Base-by-base conservation (phyloP, 1,139 yeast genomes). In the Geotrichum restrictum region DNA sequence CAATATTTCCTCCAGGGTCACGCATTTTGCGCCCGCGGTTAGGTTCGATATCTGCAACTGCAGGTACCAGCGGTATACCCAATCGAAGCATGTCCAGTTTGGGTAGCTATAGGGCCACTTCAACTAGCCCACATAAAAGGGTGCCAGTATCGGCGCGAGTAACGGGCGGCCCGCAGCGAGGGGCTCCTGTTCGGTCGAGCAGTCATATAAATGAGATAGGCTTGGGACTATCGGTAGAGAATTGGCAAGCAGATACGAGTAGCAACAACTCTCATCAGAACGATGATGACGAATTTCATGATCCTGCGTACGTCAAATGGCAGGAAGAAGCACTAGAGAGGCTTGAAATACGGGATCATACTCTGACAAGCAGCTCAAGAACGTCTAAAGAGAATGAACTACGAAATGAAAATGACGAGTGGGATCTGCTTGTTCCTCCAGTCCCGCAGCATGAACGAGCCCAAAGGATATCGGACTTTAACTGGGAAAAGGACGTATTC, bases 401-500 rank as follows among this genome's bases (percentile, higher is more conserved):
- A 24, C 29, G 29, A 24, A 36, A 29, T 18, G 13, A 27, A 22
- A 7, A 13, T 3, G 45, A 13, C 6, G 45, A 38, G 16, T 46
- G 37, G 5, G 36, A 22, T n/a, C 42, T 39, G n/a, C 53, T 45
- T 22, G 22, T 45, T 8, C 33, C 41, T 6, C 8, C 13, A 7
- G n/a, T n/a, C n/a, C n/a, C n/a, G n/a, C n/a, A n/a, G n/a, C n/a
- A n/a, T n/a, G n/a, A n/a, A n/a, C n/a, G n/a, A n/a, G n/a, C 52
- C 31, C 54, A 56, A 18, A 56, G 66, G 21, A 60, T 60, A 7
- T 61, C 64, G 3, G 65, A 57, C 38, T 64, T 64, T 52, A 60
- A 63, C 49, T 64, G 67, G 67, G 65, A 64, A 38, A 62, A 63
- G 48, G 66, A 64, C 45, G 58, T 64, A 2, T 64, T 64, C 49